These are phyloP conservation scores for Arctium minus DNA, from an alignment of 129 eudicot genomes.

Conservation along the genomic window DNA sequence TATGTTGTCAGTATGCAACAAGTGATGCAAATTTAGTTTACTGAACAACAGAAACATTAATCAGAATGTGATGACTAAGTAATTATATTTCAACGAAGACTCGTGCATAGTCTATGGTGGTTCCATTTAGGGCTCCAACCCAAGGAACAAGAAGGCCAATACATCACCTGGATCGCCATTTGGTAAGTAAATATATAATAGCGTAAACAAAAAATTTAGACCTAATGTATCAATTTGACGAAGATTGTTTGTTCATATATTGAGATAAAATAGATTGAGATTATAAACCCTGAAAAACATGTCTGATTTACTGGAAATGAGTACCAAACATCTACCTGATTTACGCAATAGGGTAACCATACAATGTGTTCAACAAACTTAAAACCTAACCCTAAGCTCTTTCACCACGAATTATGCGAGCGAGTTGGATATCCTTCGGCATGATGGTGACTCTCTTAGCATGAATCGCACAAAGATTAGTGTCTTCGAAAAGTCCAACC, in stretches of 20 bases:
- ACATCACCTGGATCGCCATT: too few species aligned
- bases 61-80: too few species aligned
- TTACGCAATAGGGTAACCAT: neutral
- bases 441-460: constrained; percentile 52
- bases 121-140: too few species aligned
- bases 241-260: neutral
- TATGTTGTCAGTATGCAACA: too few species aligned
- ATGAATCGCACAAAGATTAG: too few species aligned
- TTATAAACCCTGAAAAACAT: neutral
- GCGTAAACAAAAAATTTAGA: neutral
- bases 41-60: too few species aligned
- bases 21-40: too few species aligned
- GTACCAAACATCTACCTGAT: neutral
- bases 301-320: neutral
- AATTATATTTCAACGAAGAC: too few species aligned
- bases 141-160: too few species aligned
- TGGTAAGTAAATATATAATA: neutral
- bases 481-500: constrained; percentile 46
- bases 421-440: constrained; percentile 61
- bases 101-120: too few species aligned
- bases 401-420: constrained; percentile 49
- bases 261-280: neutral
- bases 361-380: neutral
- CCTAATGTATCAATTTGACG: neutral
- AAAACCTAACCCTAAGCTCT: constrained; percentile 35